A percentile compares a stretch with the other conserved stretches of the same genome.
These are phyloP conservation scores for Phalaenopsis hybrid DNA, from an alignment of 116 monocot species.

Conservation along the genomic window DNA sequence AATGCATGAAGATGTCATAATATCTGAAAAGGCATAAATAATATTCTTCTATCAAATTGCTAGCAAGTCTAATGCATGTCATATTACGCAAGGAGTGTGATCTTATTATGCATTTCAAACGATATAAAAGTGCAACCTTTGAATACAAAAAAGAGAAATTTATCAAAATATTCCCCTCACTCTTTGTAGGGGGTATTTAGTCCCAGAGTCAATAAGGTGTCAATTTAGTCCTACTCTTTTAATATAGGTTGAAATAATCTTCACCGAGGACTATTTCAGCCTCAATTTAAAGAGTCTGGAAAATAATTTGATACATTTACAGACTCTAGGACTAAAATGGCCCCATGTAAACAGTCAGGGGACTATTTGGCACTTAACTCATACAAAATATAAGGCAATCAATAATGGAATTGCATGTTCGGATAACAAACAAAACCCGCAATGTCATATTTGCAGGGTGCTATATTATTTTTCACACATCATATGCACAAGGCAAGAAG, in stretches of 20 bases:
- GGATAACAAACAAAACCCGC: not conserved
- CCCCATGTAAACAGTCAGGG: too few relatives aligned
- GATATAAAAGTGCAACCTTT: not conserved
- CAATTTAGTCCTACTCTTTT: too few relatives aligned
- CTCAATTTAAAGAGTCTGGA: too few relatives aligned
- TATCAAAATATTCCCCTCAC: too few relatives aligned
- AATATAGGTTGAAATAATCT: too few relatives aligned
- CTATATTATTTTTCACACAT: not conserved
- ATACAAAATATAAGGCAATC: not conserved
- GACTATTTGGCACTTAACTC: too few relatives aligned
- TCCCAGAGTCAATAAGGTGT: too few relatives aligned
- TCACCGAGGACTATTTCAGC: too few relatives aligned
- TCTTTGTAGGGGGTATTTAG: too few relatives aligned
- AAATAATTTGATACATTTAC: too few relatives aligned
- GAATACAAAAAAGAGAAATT: not conserved
- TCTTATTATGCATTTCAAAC: slow-evolving; percentile 1
- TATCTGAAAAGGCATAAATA: not conserved
- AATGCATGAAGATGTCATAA: not conserved
- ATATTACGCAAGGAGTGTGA: not conserved
- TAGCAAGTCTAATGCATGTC: not conserved
- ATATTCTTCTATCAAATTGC: not conserved
- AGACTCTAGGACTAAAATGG: too few relatives aligned
- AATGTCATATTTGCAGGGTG: not conserved
- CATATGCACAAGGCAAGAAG: not conserved
- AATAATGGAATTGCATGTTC: not conserved